Base-by-base conservation (phyloP, 257 asterid species). In the Plantago ovata region DNA sequence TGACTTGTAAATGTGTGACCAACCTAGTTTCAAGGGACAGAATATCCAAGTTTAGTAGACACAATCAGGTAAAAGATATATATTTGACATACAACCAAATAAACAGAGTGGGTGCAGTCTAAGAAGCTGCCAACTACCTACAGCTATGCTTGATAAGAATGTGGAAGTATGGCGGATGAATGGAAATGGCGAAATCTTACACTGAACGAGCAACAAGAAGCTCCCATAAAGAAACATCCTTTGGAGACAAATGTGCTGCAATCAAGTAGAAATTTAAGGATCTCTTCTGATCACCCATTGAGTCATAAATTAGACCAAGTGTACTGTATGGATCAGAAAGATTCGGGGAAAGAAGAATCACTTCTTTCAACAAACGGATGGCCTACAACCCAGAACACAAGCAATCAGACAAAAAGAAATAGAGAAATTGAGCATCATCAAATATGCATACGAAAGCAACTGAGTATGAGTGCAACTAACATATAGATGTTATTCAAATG, bases 191-290 rank as follows among this genome's bases (percentile, higher is more conserved):
- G 47, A 13, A 47, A 65, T 42, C 77, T 73, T 73, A 85, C 94
- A 78, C 67, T 65, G 95, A 84, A 75, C 72, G 75, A 38, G 80
- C 39, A 38, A 84, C 82, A 46, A 90, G 85, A 63, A 70, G 82
- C 72, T 90, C 84, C 97, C 97, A 90, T 56, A 87, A 63, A 72
- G 95, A 71, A 43, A 81, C 75, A 71, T 90, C 84, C 75, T 83
- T 87, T 9, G 94, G 97, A 21, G 77, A 61, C 74, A 86, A 69
- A 72, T 80, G 93, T 41, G 95, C 95, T 64, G 97, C 93, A 74
- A 90, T 79, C 88, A 84, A 78, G 79, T 90, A 82, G 63, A 84
- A 87, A 56, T 73, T 73, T 62, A 82, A 67, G 48, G 96, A 81
- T 65, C 75, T 84, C 68, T 72, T 82, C 65, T 69, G 64, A 63